Conservation (phyloP, 805 yeast genomes). For the Metschnikowia aberdeeniae region DNA sequence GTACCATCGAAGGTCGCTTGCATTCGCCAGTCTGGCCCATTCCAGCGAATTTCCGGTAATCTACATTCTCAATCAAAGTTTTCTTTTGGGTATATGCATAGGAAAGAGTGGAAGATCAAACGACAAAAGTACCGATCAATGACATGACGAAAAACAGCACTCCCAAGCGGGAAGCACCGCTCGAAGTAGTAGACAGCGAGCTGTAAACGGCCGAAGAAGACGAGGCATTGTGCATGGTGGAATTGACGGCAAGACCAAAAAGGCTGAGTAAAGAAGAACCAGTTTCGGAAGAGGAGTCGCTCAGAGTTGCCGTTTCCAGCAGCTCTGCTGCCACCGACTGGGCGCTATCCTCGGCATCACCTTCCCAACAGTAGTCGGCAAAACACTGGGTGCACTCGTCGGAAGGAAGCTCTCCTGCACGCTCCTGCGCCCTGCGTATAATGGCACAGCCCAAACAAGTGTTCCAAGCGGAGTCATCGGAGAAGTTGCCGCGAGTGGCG, state of each 20-base stretch:
- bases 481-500: constrained; percentile 17
- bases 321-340: constrained; percentile 1
- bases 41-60: no score
- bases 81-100: no score
- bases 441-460: constrained; percentile 27
- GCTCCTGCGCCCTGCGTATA: constrained; percentile 22
- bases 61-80: no score
- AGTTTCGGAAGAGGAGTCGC: not conserved
- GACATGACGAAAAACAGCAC: no score
- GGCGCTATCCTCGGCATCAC: constrained; percentile 15
- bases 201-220: no score
- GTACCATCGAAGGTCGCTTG: no score
- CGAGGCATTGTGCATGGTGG: not conserved
- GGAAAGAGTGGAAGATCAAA: no score
- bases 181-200: no score
- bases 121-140: no score
- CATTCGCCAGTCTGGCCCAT: no score
- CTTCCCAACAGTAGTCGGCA: constrained; percentile 21
- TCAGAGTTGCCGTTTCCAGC: not conserved
- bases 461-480: constrained; percentile 20
- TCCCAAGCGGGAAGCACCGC: no score
- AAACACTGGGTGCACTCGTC: constrained; percentile 22
- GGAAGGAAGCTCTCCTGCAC: constrained; percentile 19
- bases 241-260: not conserved
- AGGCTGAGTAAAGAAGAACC: not conserved